Base-by-base conservation (phyloP, 192 early-diverging fungal genomes). In the Coemansia sp. region DNA sequence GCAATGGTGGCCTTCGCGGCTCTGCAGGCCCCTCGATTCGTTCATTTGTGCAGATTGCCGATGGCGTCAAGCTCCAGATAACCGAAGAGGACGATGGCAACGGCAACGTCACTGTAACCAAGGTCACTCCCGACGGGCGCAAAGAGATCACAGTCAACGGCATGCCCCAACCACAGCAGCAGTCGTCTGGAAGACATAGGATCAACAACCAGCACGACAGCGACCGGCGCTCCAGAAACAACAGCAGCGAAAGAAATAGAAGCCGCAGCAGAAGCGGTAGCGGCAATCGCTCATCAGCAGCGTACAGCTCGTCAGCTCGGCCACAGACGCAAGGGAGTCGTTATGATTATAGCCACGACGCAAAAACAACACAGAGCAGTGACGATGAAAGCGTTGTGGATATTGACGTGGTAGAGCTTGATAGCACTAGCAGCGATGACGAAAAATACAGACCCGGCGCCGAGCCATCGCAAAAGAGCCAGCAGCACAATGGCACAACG, bases 101-200 rank as follows among this genome's bases (percentile, higher is more conserved):
- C 18, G 81, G 81, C 2, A 83, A 77, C 60, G 39, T 71, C 30
- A 83, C 81, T 4, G 68, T 83, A 26, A 83, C 81, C 7, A 68
- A 60, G 45, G 66, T 83, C 12, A 67, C 69, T 3, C 81, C 81
- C 41, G 71, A 73, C 16, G 81, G 81, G 4, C 48, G 35, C 66
- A 77, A 72, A 43, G 76, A 83, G 36, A 68, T 83, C 16, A 69
- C 63, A 23, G 69, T 83, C 39, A 83, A 83, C 55, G 81, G 81
- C 21, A 69, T 78, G 63, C 76, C 69, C 9, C 80, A 59, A 74
- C 65, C 23, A 72, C 63, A 57, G 55, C 57, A 59, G 24, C 30
- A 59, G 57, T 23, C 23, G 23, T 53, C 51, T 1, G 51, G 51
- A 26, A 53, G 51, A 53, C 9, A 53, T 14, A 53, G 51, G 26